Conservation (phyloP, 2,329 filamentous ascomycete species). For the Hirsutella minnesotensis region DNA sequence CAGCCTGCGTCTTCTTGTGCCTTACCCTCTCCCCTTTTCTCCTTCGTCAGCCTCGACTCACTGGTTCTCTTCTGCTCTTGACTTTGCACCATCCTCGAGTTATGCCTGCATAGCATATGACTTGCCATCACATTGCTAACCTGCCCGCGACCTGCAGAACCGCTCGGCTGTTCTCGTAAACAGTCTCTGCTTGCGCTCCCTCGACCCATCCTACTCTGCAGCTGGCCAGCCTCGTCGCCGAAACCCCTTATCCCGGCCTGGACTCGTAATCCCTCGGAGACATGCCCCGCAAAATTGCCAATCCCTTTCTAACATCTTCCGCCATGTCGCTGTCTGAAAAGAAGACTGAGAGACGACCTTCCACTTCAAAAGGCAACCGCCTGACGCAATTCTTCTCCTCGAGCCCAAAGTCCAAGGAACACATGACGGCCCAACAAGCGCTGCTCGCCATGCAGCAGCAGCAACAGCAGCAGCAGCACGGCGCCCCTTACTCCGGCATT, state of each 20-base stretch:
- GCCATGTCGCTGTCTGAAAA: constrained; percentile 36
- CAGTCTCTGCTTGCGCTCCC: neutral
- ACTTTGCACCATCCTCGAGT: too few relatives aligned
- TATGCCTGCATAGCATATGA: too few relatives aligned
- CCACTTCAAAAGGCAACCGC: constrained; percentile 59
- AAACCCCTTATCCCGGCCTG: neutral
- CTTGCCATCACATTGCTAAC: constrained; percentile 1
- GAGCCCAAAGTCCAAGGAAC: constrained; percentile 63
- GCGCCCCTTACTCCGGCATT: constrained; percentile 48
- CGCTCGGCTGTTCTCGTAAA: neutral
- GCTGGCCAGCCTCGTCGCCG: neutral
- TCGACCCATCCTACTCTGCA: neutral
- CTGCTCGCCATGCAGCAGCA: constrained; percentile 59
- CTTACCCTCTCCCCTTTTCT: too few relatives aligned
- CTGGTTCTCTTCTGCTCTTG: too few relatives aligned
- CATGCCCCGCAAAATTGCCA: constrained; percentile 48
- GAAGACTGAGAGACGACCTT: constrained; percentile 43
- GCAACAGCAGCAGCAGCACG: constrained; percentile 20
- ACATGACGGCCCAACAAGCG: constrained; percentile 52
- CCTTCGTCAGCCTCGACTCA: too few relatives aligned
- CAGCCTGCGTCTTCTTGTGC: too few relatives aligned
- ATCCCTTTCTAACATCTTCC: constrained; percentile 41
- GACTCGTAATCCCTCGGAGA: constrained; percentile 17
- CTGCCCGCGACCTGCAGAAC: neutral
- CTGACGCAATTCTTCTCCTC: constrained; percentile 75